Evolutionary conservation across 768 basidiomycete species (phyloP), one percentile per base, ranked within the genome.

Genomic region (Termitomyces bulborhizus): DNA sequence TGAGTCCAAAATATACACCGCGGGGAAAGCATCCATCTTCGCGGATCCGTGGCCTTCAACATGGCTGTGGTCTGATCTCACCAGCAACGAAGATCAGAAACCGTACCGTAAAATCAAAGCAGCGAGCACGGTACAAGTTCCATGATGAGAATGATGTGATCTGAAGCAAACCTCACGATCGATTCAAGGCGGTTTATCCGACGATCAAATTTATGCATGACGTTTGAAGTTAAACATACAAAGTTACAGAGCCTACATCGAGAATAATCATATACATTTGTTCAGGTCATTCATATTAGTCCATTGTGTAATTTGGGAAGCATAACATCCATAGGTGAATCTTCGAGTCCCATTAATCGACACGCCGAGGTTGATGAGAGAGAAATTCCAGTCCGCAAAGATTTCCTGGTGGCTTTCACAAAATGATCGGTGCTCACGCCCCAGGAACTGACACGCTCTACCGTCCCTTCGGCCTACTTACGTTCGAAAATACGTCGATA

Each of bases 401-500:
- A 37, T 39, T 37, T 27, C 26, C 16, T 16, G 11, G 27, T 5
- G 3, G 26, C 6, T 39, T 39, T 3, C 27, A 29, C 8, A 27
- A 27, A 26, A 8, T 2, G n/a, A 26, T 49, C 36, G 15, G 39
- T n/a, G 36, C 12, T n/a, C 49, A 11, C n/a, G n/a, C 7, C 16
- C 1, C 21, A 9, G 18, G 0, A 49, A 11, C 6, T 15, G 15
- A 36, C 13, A 15, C 24, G 26, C 6, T 50, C 24, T 36, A 43
- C 45, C 45, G 27, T 13, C 40, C 46, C 40, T 46, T 47, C 15
- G 18, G 32, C 27, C 43, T 44, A 29, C 54, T 51, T 34, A 44
- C 50, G 37, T 32, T 50, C 8, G 21, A 43, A 54, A 59, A 57
- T 34, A 12, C 50, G 58, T 39, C 56, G 59, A 47, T 56, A 50